Base-by-base conservation (phyloP, 2,329 filamentous ascomycete species). In the Aspergillus brunneoviolaceus region DNA sequence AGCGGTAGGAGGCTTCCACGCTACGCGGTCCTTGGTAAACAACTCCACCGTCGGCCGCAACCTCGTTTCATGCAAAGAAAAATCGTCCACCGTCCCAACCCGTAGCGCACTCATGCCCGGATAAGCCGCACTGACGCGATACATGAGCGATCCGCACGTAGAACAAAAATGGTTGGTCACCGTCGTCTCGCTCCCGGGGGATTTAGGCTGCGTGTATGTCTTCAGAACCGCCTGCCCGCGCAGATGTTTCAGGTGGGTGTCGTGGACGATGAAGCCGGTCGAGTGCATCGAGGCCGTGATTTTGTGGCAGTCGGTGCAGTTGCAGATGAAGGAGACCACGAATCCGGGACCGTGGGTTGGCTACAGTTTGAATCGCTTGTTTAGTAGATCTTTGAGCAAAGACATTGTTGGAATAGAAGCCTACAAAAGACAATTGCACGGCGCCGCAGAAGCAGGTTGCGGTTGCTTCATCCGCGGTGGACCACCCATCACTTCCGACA, bases 61-160 rank as follows among this genome's bases (percentile, higher is more conserved):
- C 67, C 80, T 82, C 0, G 80, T 84, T 74, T 88, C 84, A 35
- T 82, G 79, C 54, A 89, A 67, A 53, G 68, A 71, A 55, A 86
- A 85, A 72, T 89, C 86, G 69, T 89, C 86, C 1, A 89, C 80
- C 0, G 84, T 87, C 0, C 87, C 87, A 53, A 86, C 80, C 0
- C 86, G 74, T 60, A 84, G 49, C 35, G 52, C 48, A 21, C 55
- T 58, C 35, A 21, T 51, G 14, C 49, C 49, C 2, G 55, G 55
- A 23, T 25, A 47, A n/a, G 35, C 35, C 5, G 33, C n/a, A 14
- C 55, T 21, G 6, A 31, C 33, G 10, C 55, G 55, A 50, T 58
- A 58, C 55, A 58, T 58, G 33, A 58, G 35, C 16, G 55, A 51
- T 11, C 55, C 55, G 31, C 55, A 58, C 7, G 23, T 31, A 16